Base-by-base conservation (phyloP, 805 yeast genomes). In the Kodamaea fukazawae region DNA sequence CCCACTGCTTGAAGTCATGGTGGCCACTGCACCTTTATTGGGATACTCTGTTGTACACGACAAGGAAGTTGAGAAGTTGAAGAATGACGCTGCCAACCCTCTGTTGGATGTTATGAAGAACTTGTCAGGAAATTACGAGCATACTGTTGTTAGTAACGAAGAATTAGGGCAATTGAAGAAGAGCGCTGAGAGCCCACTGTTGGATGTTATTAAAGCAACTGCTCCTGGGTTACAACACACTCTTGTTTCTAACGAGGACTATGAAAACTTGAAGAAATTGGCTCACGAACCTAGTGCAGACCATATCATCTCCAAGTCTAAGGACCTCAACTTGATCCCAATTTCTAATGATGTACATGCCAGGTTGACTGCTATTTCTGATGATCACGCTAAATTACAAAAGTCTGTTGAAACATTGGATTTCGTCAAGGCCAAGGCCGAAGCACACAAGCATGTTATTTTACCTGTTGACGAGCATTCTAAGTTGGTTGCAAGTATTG, bases 231-330 rank as follows among this genome's bases (percentile, higher is more conserved):
- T 20, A 8, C 23, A 20, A 20, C 23, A 20, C 23, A 20, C 23
- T 5, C 8, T 20, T 5, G n/a, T 27, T 10, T 5, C 30, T 10
- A 27, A 27, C 9, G 30, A 26, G 3, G 35, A 35, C 7, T 30
- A 36, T 20, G 34, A 40, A 1, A 13, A 37, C 1, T 45, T 64
- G 36, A 35, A 38, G 7, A 20, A 23, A 11, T 37, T 30, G 16
- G 53, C 49, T 2, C 30, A 51, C 23, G 40, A 45, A n/a, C 69
- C 70, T 9, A 49, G 39, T 13, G 30, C 54, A 8, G 58, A 49
- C 1, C 60, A 60, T 31, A 39, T 62, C n/a, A 33, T 16, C n/a
- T 7, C 18, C 4, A 32, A 31, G 29, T 14, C 31, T 18, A 20
- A 14, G 20, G 22, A 23, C 18, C 23, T 15, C 26, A 34, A n/a